Conservation (phyloP, 2,329 filamentous ascomycete species). For the Penicillium sclerotigenum region DNA sequence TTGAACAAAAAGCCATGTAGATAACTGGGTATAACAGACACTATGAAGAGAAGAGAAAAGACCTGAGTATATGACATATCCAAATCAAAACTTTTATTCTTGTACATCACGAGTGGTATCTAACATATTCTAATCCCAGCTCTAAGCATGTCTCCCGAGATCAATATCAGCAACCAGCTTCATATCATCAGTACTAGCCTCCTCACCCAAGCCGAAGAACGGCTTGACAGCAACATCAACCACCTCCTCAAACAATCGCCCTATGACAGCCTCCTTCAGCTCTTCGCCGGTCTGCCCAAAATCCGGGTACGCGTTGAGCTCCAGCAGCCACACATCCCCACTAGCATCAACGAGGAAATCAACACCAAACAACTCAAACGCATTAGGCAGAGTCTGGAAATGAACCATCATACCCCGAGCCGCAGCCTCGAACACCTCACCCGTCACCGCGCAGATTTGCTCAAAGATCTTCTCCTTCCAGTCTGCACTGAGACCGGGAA, state of each 20-base stretch:
- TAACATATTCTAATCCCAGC: not conserved
- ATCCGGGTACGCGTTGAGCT: conserved; percentile 95
- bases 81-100: conserved; percentile 3
- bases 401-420: conserved; percentile 80
- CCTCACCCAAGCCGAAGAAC: conserved; percentile 57
- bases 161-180: conserved; percentile 42
- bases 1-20: not conserved
- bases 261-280: conserved; percentile 64
- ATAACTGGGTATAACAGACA: not conserved
- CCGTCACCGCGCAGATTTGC: conserved; percentile 72
- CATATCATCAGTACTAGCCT: conserved; percentile 30
- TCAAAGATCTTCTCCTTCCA: conserved; percentile 63
- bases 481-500: conserved; percentile 29
- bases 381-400: conserved; percentile 84
- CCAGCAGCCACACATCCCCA: conserved; percentile 70
- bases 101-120: conserved; percentile 9
- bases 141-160: conserved; percentile 36
- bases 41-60: not conserved
- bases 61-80: not conserved
- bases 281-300: conserved; percentile 85
- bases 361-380: conserved; percentile 87
- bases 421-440: conserved; percentile 80
- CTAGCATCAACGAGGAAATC: conserved; percentile 77
- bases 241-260: conserved; percentile 71
- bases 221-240: conserved; percentile 63